Evolutionary conservation across 805 yeast species (phyloP), one percentile per base, ranked within the genome.

Genomic region (Zygosaccharomyces lentus): DNA sequence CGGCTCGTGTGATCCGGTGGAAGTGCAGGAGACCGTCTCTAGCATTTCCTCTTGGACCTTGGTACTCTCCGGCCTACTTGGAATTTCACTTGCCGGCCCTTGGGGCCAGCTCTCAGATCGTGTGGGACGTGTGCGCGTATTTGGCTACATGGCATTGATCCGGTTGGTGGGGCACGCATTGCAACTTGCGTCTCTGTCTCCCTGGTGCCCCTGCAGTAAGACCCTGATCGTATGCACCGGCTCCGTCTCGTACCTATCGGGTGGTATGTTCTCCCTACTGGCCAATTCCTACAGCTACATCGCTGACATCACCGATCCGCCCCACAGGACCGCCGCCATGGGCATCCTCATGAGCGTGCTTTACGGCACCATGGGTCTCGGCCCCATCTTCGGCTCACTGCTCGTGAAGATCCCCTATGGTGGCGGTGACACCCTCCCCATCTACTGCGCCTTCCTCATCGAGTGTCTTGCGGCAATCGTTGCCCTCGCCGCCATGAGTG

Each of bases 261-360:
- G 96, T 19, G 84, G 88, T 0, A 41, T 75, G 7, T 64, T 78
- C 48, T 72, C 81, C 5, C 55, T 82, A 27, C 56, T 84, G 41
- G 77, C 83, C 8, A 66, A 84, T 25, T 68, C 79, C 9, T 82
- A 82, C 58, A 78, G 90, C 49, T 88, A 87, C 58, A 73, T 85
- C 13, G 71, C 87, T 3, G 96, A 88, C 66, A 79, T 87, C 32
- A 81, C 81, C 6, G 82, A 80, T 16, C 75, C 86, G 1, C 72
- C 70, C 27, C 71, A 76, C 45, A 68, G 95, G 50, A 74, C 79
- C 19, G 72, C 76, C 43, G 70, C 75, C 16, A 68, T 86, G 52
- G 87, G 90, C 9, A 66, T 78, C 24, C 67, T 77, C 21, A 69
- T 76, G 59, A 86, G 90, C 9, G 64, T 76, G 13, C 64, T 84